These are phyloP conservation scores for Tillandsia fasciculata DNA, from an alignment of 176 grass and related monocot species.

Conservation along the genomic window DNA sequence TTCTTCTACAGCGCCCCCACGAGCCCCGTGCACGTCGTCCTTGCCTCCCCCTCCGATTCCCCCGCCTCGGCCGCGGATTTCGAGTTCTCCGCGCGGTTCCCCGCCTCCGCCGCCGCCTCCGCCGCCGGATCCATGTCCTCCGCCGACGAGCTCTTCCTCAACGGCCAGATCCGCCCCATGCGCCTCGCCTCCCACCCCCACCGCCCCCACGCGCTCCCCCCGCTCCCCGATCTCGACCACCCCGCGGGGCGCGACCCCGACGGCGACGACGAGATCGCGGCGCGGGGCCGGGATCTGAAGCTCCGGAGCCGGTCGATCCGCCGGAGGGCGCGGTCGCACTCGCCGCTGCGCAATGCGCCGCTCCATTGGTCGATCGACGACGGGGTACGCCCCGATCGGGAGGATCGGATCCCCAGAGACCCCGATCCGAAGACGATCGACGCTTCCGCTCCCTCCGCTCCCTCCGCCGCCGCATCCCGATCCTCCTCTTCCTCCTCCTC, in stretches of 20 bases:
- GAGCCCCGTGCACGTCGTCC: slow-evolving; percentile 17
- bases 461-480: background rate
- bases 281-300: slow-evolving; percentile 12
- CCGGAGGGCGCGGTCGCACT: slow-evolving; percentile 19
- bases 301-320: slow-evolving; percentile 18
- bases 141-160: slow-evolving; percentile 25
- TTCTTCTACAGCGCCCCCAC: slow-evolving; percentile 24
- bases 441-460: background rate
- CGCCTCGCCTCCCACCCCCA: slow-evolving; percentile 21
- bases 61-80: slow-evolving; percentile 10
- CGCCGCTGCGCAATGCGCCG: slow-evolving; percentile 12
- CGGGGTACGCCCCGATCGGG: background rate
- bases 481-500: slow-evolving; percentile 20
- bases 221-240: slow-evolving; percentile 16
- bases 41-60: slow-evolving; percentile 6
- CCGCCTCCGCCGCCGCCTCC: background rate
- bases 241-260: background rate
- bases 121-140: slow-evolving; percentile 11
- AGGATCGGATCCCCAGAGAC: background rate
- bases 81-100: slow-evolving; percentile 28
- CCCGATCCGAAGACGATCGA: slow-evolving; percentile 17
- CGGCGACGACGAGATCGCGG: background rate
- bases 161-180: slow-evolving; percentile 27
- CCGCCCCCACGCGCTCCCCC: slow-evolving; percentile 10
- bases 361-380: slow-evolving; percentile 9